These are phyloP conservation scores for Neopestalotiopsis sp. DNA, from an alignment of 2,329 filamentous ascomycete genomes.

Conservation along the genomic window DNA sequence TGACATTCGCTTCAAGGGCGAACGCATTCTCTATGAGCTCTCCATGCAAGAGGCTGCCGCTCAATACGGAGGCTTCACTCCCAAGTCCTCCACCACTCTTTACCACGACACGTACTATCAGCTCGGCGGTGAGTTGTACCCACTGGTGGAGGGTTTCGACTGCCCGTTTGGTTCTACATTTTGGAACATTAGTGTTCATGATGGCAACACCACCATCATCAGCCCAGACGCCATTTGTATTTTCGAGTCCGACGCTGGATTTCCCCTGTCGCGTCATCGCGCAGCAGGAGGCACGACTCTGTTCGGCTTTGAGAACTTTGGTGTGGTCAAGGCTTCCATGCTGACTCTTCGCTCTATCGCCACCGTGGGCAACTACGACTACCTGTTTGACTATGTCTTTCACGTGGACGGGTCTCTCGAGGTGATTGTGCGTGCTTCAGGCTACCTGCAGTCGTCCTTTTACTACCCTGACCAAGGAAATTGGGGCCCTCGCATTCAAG, in stretches of 20 bases:
- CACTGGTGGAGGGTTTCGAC: constrained; percentile 48
- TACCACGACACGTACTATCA: constrained; percentile 48
- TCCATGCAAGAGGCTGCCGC: constrained; percentile 58
- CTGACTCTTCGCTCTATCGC: constrained; percentile 44
- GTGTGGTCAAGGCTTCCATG: constrained; percentile 12
- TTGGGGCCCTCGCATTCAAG: constrained; percentile 17
- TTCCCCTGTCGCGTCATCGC: constrained; percentile 42
- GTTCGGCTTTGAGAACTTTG: constrained; percentile 29
- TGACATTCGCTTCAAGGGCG: constrained; percentile 56
- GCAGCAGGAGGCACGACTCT: constrained; percentile 12
- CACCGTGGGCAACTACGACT: constrained; percentile 50
- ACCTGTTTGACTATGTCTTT: constrained; percentile 39
- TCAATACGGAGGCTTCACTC: constrained; percentile 55
- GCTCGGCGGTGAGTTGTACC: constrained; percentile 41
- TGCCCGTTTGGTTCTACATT: constrained; percentile 46
- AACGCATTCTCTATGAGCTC: constrained; percentile 58
- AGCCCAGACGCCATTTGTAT: constrained; percentile 43
- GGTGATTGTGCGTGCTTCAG: constrained; percentile 43
- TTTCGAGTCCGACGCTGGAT: constrained; percentile 44
- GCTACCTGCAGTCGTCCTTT: constrained; percentile 41
- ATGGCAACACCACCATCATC: constrained; percentile 35
- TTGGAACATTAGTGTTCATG: constrained; percentile 39
- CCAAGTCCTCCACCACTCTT: constrained; percentile 47
- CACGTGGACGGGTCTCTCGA: constrained; percentile 43
- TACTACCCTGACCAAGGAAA: constrained; percentile 16